These are phyloP conservation scores for Fusarium stilboides DNA, from an alignment of 2,329 filamentous ascomycete species.

Conservation along the genomic window DNA sequence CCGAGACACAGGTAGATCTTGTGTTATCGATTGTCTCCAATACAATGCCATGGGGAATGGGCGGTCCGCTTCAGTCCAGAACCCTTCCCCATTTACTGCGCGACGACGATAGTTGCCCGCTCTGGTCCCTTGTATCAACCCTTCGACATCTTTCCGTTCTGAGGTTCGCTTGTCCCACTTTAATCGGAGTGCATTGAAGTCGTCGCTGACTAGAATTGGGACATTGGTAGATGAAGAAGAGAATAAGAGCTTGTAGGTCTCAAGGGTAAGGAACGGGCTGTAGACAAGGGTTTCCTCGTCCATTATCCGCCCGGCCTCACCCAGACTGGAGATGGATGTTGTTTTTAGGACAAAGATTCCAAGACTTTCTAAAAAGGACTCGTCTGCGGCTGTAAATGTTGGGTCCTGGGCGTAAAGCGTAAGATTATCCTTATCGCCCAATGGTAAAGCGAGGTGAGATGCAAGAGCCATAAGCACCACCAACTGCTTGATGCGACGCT, in stretches of 20 bases:
- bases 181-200: constrained; percentile 44
- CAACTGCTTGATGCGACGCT: constrained; percentile 45
- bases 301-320: constrained; percentile 43
- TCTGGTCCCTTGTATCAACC: constrained; percentile 35
- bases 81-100: constrained; percentile 41
- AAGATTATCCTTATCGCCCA: neutral
- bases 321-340: constrained; percentile 34
- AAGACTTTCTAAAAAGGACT: constrained; percentile 37
- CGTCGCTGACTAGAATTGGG: constrained; percentile 44
- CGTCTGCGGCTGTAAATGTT: constrained; percentile 41
- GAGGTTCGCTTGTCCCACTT: constrained; percentile 48
- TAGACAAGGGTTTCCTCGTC: constrained; percentile 44
- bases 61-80: constrained; percentile 39
- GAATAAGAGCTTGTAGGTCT: constrained; percentile 39
- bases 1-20: neutral
- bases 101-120: constrained; percentile 39
- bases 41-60: constrained; percentile 47
- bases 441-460: constrained; percentile 26
- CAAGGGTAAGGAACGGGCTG: constrained; percentile 47
- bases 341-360: constrained; percentile 40
- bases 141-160: constrained; percentile 44
- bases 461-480: constrained; percentile 42
- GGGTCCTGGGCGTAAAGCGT: constrained; percentile 46
- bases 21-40: constrained; percentile 31
- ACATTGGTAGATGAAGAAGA: neutral